Percentiles rank a stretch among this genome's conserved stretches.
Evolutionary conservation across 2,329 filamentous ascomycete species (phyloP).

Genomic region (Dichotomopilus funicola): DNA sequence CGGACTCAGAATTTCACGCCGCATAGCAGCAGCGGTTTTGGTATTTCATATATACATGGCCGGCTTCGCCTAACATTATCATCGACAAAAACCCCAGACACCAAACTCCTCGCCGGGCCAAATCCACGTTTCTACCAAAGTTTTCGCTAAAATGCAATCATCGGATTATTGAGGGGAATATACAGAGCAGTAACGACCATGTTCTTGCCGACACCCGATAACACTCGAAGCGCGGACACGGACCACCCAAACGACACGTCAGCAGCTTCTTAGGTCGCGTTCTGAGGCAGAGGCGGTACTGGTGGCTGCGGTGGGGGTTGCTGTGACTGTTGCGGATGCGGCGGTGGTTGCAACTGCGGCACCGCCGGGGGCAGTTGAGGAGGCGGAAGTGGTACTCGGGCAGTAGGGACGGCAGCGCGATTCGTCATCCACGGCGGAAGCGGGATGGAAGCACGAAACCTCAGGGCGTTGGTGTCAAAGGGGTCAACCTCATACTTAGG

Average conservation of each 20-base stretch:
- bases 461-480: slow-evolving; percentile 52
- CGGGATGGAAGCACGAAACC: slow-evolving; percentile 54
- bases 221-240: neutral
- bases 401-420: slow-evolving; percentile 6
- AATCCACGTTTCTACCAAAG: slow-evolving; percentile 17
- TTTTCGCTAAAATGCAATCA: slow-evolving; percentile 26
- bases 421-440: slow-evolving; percentile 30
- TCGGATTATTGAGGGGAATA: slow-evolving; percentile 20
- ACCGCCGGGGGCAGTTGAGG: slow-evolving; percentile 10
- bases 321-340: slow-evolving; percentile 8
- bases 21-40: neutral
- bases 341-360: neutral
- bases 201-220: slow-evolving; percentile 7
- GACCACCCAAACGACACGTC: neutral
- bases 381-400: slow-evolving; percentile 15
- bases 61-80: slow-evolving; percentile 17
- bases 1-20: neutral
- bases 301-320: slow-evolving; percentile 7
- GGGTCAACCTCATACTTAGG: slow-evolving; percentile 71
- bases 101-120: slow-evolving; percentile 23
- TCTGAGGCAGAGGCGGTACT: slow-evolving; percentile 1
- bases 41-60: slow-evolving; percentile 20
- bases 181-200: slow-evolving; percentile 18
- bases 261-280: slow-evolving; percentile 6
- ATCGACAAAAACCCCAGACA: slow-evolving; percentile 23